Base-by-base conservation (phyloP, 1,284 basidiomycete genomes). In the Moniliella sp. region DNA sequence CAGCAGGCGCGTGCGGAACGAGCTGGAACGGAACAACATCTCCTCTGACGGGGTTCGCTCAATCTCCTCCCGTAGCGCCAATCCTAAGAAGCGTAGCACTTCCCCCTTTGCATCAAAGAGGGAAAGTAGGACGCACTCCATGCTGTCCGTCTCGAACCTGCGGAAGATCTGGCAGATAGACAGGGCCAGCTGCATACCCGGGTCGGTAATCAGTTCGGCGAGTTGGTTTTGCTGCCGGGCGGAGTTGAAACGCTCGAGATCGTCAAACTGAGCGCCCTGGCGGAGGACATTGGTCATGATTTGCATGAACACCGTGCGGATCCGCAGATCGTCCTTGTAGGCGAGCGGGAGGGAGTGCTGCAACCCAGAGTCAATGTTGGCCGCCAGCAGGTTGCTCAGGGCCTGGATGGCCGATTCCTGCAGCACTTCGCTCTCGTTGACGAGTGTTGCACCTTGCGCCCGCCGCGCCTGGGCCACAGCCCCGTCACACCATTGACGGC, bases 351-450 rank as follows among this genome's bases (percentile, higher is more conserved):
- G 69, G 50, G 78, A 83, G 57, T 83, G 79, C 59, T 84, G 83
- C 46, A 88, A 72, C 9, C 81, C 82, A 42, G 73, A 76, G 50
- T 88, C 79, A 18, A 79, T 76, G 52, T 88, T 91, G 12, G 80
- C 72, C 15, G 71, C 73, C 35, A 88, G 72, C 4, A 88, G 66
- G 42, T 83, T 73, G 0, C 81, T 72, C 2, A 88, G 68, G 0
- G 78, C 79, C 15, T 48, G 25, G 29, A 55, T 53, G 8, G 51
- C 51, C 7, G 45, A 48, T 4, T 43, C 40, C 19, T 27, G 34
- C 23, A 11, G 10, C 5, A 16, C n/a, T n/a, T 10, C 7, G 18
- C 32, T 27, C 9, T 15, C 15, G 10, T 15, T 33, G 7, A 11
- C 3, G 7, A 9, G n/a, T 10, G 8, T 8, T 30, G 8, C 10